phyloP scores from a whole-genome alignment of 495 filamentous ascomycete species.

The Penicillium manginii region DNA sequence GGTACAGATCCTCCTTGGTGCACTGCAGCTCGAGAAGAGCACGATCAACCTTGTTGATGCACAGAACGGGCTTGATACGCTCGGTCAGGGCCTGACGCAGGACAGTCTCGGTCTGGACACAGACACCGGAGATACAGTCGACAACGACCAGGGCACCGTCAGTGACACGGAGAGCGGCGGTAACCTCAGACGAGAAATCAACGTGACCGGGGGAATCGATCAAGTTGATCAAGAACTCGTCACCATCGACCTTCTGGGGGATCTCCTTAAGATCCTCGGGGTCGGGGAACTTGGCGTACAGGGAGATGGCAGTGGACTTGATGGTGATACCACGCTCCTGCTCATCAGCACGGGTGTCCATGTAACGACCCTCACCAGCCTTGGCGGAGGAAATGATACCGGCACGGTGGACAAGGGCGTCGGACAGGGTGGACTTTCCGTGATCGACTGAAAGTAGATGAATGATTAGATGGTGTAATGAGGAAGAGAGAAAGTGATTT shows the following conservation, averaged over 20 bases:
- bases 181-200: constrained; percentile 99
- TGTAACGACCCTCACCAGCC: constrained; percentile 93
- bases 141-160: constrained; percentile 99
- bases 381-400: constrained; percentile 99
- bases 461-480: not conserved
- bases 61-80: constrained; percentile 99
- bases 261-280: constrained; percentile 95
- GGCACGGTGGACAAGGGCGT: constrained; percentile 97
- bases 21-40: constrained; percentile 98
- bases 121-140: constrained; percentile 99
- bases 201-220: constrained; percentile 99
- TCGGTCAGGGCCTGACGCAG: constrained; percentile 98
- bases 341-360: constrained; percentile 95
- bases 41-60: constrained; percentile 99
- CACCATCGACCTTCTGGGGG: constrained; percentile 81
- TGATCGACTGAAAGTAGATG: constrained; percentile 73
- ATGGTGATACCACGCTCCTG: constrained; percentile 99
- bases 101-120: constrained; percentile 99
- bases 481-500: not conserved
- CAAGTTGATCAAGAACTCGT: constrained; percentile 99
- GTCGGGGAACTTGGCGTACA: constrained; percentile 83
- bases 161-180: constrained; percentile 98
- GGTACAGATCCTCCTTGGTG: constrained; percentile 98
- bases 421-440: constrained; percentile 99
- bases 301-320: constrained; percentile 99